Evolutionary conservation across 345 rosid genomes (phyloP).

Genomic region (Gossypium mustelinum): DNA sequence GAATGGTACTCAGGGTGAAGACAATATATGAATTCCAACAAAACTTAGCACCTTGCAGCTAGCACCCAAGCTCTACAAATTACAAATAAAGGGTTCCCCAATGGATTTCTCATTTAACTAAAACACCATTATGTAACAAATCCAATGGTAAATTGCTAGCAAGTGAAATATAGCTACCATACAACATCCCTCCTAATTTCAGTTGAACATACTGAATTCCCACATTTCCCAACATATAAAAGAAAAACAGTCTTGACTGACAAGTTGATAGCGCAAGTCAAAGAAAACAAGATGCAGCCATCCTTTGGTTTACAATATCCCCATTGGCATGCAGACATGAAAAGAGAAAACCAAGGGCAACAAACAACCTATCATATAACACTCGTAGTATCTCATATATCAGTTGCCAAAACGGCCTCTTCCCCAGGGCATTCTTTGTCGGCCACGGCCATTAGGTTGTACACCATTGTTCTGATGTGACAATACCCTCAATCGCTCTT

Average conservation of each 20-base stretch:
- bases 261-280: not conserved
- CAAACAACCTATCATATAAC: not conserved
- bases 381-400: not conserved
- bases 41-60: no score
- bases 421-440: constrained; percentile 50
- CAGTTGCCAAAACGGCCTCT: constrained; percentile 53
- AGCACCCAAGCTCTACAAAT: no score
- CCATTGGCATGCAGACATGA: not conserved
- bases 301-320: not conserved
- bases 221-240: not conserved
- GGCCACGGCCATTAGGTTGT: constrained; percentile 19
- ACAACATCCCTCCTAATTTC: not conserved
- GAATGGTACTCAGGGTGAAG: no score
- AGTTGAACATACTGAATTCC: not conserved
- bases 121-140: no score
- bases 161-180: not conserved
- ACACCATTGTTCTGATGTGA: not conserved
- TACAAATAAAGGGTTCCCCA: no score
- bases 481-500: constrained; percentile 55
- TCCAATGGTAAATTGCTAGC: no score
- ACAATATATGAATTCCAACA: no score
- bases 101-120: no score
- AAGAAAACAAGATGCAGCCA: not conserved
- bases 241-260: not conserved
- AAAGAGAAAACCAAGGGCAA: not conserved